Evolutionary conservation across 1,284 basidiomycete genomes (phyloP).

Genomic region (Ustilago trichophora): DNA sequence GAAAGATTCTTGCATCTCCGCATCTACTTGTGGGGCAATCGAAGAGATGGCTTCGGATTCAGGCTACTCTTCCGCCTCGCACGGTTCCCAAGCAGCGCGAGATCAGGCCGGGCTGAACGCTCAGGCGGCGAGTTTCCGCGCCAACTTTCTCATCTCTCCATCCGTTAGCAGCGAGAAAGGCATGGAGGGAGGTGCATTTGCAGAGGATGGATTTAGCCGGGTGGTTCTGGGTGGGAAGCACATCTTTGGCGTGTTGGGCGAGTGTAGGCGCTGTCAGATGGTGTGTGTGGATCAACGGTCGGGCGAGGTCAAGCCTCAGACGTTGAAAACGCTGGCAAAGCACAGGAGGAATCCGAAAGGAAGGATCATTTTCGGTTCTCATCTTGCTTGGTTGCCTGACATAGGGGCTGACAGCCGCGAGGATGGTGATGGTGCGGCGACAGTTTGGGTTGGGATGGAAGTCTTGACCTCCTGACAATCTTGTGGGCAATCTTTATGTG

Average conservation of each 20-base stretch:
- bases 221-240: conserved; percentile 32
- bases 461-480: conserved; percentile 8
- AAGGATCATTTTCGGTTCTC: conserved; percentile 39
- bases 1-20: neutral
- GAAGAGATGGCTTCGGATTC: conserved; percentile 36
- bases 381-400: conserved; percentile 36
- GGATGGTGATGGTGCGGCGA: neutral
- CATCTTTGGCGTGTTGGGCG: conserved; percentile 41
- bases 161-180: neutral
- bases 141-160: conserved; percentile 47
- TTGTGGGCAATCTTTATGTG: too few relatives aligned
- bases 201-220: conserved; percentile 27
- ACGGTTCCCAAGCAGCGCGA: neutral
- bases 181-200: conserved; percentile 3
- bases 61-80: conserved; percentile 33
- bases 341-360: conserved; percentile 32
- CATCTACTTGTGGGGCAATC: neutral
- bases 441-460: conserved; percentile 41
- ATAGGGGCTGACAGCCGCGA: neutral
- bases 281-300: conserved; percentile 46
- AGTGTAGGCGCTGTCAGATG: conserved; percentile 52
- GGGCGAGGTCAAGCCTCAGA: conserved; percentile 38
- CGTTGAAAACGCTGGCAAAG: conserved; percentile 35
- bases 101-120: neutral
- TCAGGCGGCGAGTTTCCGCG: conserved; percentile 43